phyloP scores from a whole-genome alignment of 768 basidiomycete genomes.

The Ramaria rubella region DNA sequence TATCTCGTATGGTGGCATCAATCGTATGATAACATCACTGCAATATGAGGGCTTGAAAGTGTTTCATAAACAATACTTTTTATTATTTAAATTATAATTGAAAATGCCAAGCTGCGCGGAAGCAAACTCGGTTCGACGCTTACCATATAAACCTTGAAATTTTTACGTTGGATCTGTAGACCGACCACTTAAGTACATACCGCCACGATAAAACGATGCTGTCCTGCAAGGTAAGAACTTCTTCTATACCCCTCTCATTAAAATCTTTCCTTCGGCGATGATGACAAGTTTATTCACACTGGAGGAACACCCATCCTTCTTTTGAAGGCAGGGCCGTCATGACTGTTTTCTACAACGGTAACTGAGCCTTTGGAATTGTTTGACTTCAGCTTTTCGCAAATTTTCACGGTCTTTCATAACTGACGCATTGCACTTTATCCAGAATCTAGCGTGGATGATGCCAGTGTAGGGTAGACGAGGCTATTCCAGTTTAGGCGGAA shows the following conservation, averaged over 20 bases:
- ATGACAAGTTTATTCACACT: slow-evolving; percentile 70
- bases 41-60: no score
- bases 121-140: background rate
- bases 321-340: slow-evolving; percentile 37
- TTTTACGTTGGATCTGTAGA: background rate
- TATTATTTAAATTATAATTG: no score
- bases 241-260: background rate
- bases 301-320: slow-evolving; percentile 51
- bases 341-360: slow-evolving; percentile 80
- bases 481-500: background rate
- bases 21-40: no score
- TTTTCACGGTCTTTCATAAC: background rate
- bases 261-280: slow-evolving; percentile 27
- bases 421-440: background rate
- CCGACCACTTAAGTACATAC: no score
- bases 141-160: background rate
- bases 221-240: background rate
- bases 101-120: background rate
- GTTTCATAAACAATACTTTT: no score
- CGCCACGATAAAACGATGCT: no score
- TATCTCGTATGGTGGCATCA: no score
- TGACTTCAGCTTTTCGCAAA: background rate
- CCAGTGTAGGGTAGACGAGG: no score
- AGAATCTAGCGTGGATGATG: no score
- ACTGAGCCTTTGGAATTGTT: slow-evolving; percentile 43